Conservation (phyloP, 1,284 basidiomycete genomes). For the Ustilago xerochloae region DNA sequence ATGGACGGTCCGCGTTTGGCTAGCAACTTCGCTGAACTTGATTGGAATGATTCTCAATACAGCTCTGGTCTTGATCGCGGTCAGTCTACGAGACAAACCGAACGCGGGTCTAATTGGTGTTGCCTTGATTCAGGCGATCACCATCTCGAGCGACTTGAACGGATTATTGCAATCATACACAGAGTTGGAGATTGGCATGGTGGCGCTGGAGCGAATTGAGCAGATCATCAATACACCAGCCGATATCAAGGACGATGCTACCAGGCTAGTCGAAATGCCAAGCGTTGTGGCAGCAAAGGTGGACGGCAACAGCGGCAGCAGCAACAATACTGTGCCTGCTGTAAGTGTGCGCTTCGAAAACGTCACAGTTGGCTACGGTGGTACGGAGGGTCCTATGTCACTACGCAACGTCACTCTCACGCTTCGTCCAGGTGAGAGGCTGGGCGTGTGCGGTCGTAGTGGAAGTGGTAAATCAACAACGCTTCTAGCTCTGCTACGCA, state of each 20-base stretch:
- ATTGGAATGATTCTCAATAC: conserved; percentile 33
- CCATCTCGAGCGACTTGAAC: conserved; percentile 36
- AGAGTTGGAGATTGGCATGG: conserved; percentile 65
- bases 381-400: not conserved
- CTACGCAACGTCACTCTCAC: not conserved
- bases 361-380: not conserved
- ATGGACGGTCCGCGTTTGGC: not conserved
- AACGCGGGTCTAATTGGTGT: conserved; percentile 61
- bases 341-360: not conserved
- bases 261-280: not conserved
- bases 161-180: conserved; percentile 53
- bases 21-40: not conserved
- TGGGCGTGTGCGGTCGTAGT: conserved; percentile 70
- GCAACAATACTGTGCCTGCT: too few relatives aligned
- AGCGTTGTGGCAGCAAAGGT: too few relatives aligned
- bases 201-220: conserved; percentile 64
- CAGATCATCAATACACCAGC: conserved; percentile 47
- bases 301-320: too few relatives aligned
- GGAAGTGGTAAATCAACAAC: conserved; percentile 89
- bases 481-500: conserved; percentile 69
- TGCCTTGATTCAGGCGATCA: conserved; percentile 56
- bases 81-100: conserved; percentile 24
- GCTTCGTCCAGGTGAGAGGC: not conserved
- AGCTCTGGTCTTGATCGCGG: conserved; percentile 34
- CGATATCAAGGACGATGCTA: conserved; percentile 17